Base-by-base conservation (phyloP, 805 yeast species). In the Starmerella powellii region DNA sequence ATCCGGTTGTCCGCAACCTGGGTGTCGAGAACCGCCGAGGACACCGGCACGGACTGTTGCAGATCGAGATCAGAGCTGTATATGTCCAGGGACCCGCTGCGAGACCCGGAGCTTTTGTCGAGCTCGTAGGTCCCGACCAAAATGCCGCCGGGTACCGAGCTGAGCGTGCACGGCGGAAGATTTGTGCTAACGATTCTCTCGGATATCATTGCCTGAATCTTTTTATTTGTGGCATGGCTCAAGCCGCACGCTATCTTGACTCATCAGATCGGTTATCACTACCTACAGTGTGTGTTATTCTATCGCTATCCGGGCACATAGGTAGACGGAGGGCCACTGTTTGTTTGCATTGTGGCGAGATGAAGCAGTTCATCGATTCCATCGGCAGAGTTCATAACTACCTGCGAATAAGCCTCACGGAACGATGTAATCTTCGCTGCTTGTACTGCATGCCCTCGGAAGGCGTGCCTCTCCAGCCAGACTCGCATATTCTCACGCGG, bases 81-180 rank as follows among this genome's bases (percentile, higher is more conserved):
- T 1, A 70, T 52, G 40, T 73, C 80, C 2, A 76, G 50, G 0
- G 74, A 56, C 0, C 98, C 98, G 36, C 73, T 69, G 44, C 95
- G 66, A 1, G 56, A 50, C 1, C 80, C 78, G 13, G 69, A 63
- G 8, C 68, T 65, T 51, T 72, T 70, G 37, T 83, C 76, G 29
- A 88, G 65, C 42, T 79, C 73, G 57, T 91, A 88, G 0, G 95
- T 86, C 0, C 96, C 97, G 1, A 84, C 59, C 10, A 84, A 56
- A 1, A 84, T 49, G 6, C 20, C 26, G 10, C 13, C 18, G 17
- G 27, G 27, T 8, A 27, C 20, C 5, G 16, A 6, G 12, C 21
- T 20, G 27, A 33, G 37, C 34, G 83, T 78, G 58, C 97, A 91
- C 1, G 97, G 96, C 1, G 97, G 97, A 2, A 76, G 63, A 1